Percentiles rank a stretch among this genome's conserved stretches.
Conservation (phyloP, 306 rosid species). For the Alnus rubra region DNA sequence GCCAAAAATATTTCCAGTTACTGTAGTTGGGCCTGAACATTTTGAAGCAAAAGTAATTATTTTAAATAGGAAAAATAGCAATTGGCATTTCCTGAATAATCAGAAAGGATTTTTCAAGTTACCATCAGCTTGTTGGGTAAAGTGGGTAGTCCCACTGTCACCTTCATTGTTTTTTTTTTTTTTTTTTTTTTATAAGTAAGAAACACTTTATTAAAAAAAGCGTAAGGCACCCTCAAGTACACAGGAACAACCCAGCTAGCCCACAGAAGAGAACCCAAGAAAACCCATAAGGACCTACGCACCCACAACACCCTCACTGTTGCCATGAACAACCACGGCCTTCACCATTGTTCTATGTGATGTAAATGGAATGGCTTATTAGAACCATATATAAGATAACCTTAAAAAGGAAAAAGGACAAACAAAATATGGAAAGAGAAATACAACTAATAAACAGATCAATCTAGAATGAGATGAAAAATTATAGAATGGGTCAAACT, state of each 20-base stretch:
- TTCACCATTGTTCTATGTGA: not conserved
- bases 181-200: no score
- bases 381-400: conserved; percentile 16
- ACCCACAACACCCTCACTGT: no score
- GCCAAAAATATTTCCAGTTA: conserved; percentile 71
- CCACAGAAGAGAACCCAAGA: no score
- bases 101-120: conserved; percentile 4
- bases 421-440: not conserved
- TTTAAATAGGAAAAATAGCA: not conserved
- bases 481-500: not conserved
- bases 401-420: not conserved
- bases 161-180: not conserved
- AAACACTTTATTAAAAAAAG: no score
- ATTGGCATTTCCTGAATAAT: not conserved
- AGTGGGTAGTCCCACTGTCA: not conserved
- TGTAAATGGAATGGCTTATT: conserved; percentile 20
- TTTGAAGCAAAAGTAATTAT: conserved; percentile 10
- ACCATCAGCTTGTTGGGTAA: conserved; percentile 50
- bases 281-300: no score
- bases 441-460: not conserved
- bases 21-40: conserved; percentile 71
- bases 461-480: not conserved
- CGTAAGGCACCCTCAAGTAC: no score
- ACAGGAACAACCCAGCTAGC: no score
- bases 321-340: not conserved